phyloP scores from a whole-genome alignment of 208 protist species.

The Jaenimonas drosophilae region DNA sequence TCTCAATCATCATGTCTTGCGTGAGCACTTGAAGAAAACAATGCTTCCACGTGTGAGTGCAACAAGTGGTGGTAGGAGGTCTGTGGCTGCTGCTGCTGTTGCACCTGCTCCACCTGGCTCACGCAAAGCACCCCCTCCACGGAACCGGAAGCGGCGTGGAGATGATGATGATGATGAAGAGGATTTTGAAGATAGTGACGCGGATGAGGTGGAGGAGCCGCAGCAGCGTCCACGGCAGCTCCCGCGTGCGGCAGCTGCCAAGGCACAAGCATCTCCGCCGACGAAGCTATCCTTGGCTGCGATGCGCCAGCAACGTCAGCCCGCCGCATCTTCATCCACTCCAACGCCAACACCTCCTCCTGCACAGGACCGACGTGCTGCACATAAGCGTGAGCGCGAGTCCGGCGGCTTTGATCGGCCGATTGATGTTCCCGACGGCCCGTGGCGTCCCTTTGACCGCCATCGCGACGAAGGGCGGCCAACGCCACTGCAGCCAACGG shows the following conservation, averaged over 20 bases:
- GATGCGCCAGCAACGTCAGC: slow-evolving; percentile 16
- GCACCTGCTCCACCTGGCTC: too few relatives aligned
- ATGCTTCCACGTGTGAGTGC: slow-evolving; percentile 10
- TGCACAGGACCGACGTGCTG: too few relatives aligned
- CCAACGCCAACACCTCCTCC: too few relatives aligned
- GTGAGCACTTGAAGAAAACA: slow-evolving; percentile 52
- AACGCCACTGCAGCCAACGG: slow-evolving; percentile 26
- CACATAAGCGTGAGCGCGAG: too few relatives aligned
- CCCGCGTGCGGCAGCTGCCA: neutral
- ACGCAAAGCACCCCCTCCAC: too few relatives aligned
- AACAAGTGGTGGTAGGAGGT: slow-evolving; percentile 4
- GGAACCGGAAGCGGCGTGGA: too few relatives aligned
- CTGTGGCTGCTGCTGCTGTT: neutral
- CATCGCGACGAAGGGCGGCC: neutral
- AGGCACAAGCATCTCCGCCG: neutral
- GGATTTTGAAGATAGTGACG: neutral
- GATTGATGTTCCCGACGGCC: too few relatives aligned
- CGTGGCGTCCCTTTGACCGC: too few relatives aligned
- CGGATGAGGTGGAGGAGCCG: too few relatives aligned
- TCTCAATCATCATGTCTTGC: slow-evolving; percentile 50
- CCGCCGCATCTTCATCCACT: neutral
- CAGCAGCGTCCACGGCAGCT: too few relatives aligned
- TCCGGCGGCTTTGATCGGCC: too few relatives aligned
- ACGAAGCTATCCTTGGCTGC: slow-evolving; percentile 18
- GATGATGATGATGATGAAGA: too few relatives aligned